Conservation (phyloP, 495 filamentous ascomycete species). For the Apodospora peruviana region DNA sequence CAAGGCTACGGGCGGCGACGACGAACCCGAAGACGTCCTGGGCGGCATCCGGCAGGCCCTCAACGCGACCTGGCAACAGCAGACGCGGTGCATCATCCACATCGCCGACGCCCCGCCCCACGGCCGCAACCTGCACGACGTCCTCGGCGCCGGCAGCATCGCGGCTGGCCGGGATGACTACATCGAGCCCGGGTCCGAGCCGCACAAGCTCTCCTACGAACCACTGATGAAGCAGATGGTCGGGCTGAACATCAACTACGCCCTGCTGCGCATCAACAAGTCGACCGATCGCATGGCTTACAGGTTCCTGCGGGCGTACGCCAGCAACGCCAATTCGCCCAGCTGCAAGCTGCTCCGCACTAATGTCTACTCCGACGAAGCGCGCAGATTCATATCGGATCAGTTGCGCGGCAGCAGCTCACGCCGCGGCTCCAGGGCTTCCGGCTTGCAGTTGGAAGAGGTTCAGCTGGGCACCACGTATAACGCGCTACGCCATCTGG, state of each 20-base stretch:
- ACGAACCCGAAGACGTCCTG: constrained; percentile 30
- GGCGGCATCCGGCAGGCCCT: constrained; percentile 24
- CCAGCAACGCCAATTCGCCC: constrained; percentile 1
- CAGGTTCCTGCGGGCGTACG: constrained; percentile 22
- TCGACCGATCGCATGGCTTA: constrained; percentile 29
- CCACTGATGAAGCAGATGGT: constrained; percentile 24
- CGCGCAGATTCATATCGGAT: neutral
- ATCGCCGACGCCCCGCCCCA: constrained; percentile 33
- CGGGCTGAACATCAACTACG: constrained; percentile 29
- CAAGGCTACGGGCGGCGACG: constrained; percentile 19
- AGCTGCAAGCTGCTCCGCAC: constrained; percentile 15
- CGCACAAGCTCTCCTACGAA: constrained; percentile 25
- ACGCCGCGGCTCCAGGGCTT: neutral
- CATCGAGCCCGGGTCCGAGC: constrained; percentile 22
- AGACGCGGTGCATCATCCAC: constrained; percentile 34
- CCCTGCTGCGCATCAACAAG: constrained; percentile 26
- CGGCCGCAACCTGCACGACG: constrained; percentile 19
- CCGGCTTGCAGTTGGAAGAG: constrained; percentile 23
- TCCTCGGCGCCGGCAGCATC: neutral
- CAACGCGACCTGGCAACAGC: constrained; percentile 24
- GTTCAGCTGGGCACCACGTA: constrained; percentile 22
- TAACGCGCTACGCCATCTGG: constrained; percentile 23
- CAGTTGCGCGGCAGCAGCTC: neutral
- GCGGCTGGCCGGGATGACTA: constrained; percentile 15
- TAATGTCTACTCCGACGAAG: constrained; percentile 21